Conservation (phyloP, 345 rosid genomes). For the Cardamine occulta region DNA sequence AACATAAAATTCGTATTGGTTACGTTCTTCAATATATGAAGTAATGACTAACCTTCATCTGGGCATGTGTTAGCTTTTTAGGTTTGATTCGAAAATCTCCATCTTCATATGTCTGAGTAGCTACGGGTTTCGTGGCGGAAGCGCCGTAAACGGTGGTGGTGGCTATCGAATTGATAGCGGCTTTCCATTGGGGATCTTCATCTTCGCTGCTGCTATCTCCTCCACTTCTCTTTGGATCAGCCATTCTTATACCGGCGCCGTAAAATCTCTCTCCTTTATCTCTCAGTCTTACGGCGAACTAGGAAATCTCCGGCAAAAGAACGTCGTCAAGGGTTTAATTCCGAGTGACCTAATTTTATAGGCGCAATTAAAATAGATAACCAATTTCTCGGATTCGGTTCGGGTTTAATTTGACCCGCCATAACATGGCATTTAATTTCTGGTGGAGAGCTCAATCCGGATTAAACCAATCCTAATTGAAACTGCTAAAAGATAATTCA, state of each 20-base stretch:
- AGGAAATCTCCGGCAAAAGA: neutral
- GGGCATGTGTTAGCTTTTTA: constrained; percentile 72
- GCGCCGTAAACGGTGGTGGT: constrained; percentile 56
- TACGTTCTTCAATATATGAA: neutral
- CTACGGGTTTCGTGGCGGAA: constrained; percentile 36
- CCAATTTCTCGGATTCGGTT: neutral
- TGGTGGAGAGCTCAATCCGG: neutral
- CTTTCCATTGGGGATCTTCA: constrained; percentile 76
- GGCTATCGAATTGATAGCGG: constrained; percentile 72
- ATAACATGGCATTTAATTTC: too few relatives aligned
- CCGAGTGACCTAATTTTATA: constrained; percentile 17
- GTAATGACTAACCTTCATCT: constrained; percentile 60
- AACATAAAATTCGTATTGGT: neutral
- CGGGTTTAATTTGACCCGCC: constrained; percentile 19
- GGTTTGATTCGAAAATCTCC: constrained; percentile 46
- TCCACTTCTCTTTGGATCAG: constrained; percentile 34
- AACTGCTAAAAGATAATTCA: too few relatives aligned
- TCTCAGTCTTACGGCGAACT: neutral
- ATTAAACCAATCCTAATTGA: neutral
- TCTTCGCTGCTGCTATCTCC: constrained; percentile 62
- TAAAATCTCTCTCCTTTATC: neutral
- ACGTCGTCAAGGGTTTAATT: constrained; percentile 30
- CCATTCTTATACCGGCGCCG: constrained; percentile 35
- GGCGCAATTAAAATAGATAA: neutral
- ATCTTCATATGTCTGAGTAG: constrained; percentile 35